Evolutionary conservation across 208 protist species (phyloP).

Genomic region (Trypanosoma scelopori): DNA sequence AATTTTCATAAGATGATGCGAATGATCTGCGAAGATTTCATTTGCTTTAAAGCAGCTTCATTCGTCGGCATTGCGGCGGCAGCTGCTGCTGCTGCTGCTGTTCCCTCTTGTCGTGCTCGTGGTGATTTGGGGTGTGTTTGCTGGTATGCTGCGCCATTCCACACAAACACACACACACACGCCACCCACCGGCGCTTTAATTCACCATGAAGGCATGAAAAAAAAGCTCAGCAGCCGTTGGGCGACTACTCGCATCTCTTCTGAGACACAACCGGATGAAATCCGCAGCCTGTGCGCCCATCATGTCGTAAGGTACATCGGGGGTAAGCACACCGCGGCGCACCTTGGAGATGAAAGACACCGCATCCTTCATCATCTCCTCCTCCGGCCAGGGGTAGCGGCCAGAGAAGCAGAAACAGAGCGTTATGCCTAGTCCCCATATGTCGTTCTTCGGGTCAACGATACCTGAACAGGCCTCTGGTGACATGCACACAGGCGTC

Average conservation of each 20-base stretch:
- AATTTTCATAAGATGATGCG: not conserved
- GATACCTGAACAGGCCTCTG: constrained; percentile 63
- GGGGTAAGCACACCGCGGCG: constrained; percentile 28
- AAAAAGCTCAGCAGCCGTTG: constrained; percentile 42
- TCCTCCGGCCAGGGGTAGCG: constrained; percentile 50
- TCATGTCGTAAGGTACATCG: constrained; percentile 25
- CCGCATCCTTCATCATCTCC: constrained; percentile 33
- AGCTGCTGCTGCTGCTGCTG: too few species aligned
- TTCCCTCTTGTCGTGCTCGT: too few species aligned
- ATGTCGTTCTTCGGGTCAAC: constrained; percentile 69
- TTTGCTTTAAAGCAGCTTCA: too few species aligned
- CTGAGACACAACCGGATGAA: constrained; percentile 57
- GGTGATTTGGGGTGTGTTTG: too few species aligned
- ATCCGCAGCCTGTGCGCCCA: constrained; percentile 27
- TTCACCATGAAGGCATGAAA: constrained; percentile 49
- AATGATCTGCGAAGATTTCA: not conserved
- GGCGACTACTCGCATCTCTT: constrained; percentile 27
- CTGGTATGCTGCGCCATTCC: too few species aligned
- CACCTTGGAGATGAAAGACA: constrained; percentile 41
- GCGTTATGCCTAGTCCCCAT: constrained; percentile 75
- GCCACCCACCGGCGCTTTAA: constrained; percentile 6
- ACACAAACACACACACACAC: too few species aligned
- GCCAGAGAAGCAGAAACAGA: constrained; percentile 70
- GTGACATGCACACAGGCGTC: constrained; percentile 81
- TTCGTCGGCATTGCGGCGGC: too few species aligned